These are phyloP conservation scores for Solanum pimpinellifolium DNA, from an alignment of 257 asterid species.

Conservation along the genomic window DNA sequence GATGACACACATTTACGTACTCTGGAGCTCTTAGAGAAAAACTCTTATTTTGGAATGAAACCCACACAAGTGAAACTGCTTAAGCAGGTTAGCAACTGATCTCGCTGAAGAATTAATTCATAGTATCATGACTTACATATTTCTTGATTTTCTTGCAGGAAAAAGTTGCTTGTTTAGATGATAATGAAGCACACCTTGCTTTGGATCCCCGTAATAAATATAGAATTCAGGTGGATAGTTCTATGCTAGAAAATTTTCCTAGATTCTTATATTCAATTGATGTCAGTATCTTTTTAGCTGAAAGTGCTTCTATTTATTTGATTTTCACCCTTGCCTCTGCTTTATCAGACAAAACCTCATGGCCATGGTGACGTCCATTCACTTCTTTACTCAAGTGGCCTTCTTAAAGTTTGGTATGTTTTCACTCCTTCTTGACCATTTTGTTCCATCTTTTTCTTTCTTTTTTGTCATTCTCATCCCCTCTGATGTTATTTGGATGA, in stretches of 20 bases:
- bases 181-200: slow-evolving; percentile 91
- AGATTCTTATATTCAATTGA: background rate
- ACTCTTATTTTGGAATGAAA: slow-evolving; percentile 92
- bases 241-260: background rate
- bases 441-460: background rate
- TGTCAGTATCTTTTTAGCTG: background rate
- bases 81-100: slow-evolving; percentile 61
- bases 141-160: slow-evolving; percentile 44
- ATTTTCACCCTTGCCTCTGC: background rate
- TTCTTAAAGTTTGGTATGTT: slow-evolving; percentile 76
- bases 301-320: background rate
- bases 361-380: slow-evolving; percentile 99
- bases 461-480: background rate
- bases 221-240: slow-evolving; percentile 59
- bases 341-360: slow-evolving; percentile 86
- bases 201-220: slow-evolving; percentile 72
- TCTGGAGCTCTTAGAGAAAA: slow-evolving; percentile 51
- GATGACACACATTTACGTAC: slow-evolving; percentile 92
- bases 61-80: slow-evolving; percentile 73
- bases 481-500: background rate
- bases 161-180: slow-evolving; percentile 98
- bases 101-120: background rate
- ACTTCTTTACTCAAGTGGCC: slow-evolving; percentile 84
- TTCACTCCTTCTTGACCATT: background rate
- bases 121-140: background rate